A percentile compares a stretch with the other conserved stretches of the same genome.
Evolutionary conservation across 2,329 filamentous ascomycete genomes (phyloP).

Genomic region (Plenodomus tracheiphilus): DNA sequence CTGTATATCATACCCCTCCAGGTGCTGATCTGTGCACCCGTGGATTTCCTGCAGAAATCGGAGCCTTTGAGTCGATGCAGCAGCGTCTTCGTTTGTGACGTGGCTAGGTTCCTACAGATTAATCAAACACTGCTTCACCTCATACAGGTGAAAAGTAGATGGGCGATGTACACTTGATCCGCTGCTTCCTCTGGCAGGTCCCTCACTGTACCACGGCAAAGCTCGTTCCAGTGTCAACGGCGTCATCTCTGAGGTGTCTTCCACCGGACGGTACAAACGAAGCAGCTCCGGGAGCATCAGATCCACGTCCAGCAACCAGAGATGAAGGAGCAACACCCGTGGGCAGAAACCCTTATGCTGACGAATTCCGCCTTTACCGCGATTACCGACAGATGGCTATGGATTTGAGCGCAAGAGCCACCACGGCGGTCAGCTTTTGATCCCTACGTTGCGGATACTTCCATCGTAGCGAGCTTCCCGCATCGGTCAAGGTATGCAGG

Average conservation of each 20-base stretch:
- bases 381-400: constrained; percentile 4
- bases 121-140: not conserved
- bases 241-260: not conserved
- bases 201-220: not conserved
- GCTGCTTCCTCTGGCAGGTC: not conserved
- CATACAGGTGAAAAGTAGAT: too few relatives aligned
- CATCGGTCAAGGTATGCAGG: constrained; percentile 17
- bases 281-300: not conserved
- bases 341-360: not conserved
- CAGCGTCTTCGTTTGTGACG: not conserved
- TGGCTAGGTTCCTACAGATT: constrained; percentile 4
- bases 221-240: not conserved
- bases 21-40: not conserved
- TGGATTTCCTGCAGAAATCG: not conserved
- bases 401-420: constrained; percentile 4
- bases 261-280: not conserved
- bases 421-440: constrained; percentile 18
- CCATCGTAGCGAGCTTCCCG: constrained; percentile 9
- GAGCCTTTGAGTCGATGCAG: not conserved
- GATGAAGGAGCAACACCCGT: not conserved
- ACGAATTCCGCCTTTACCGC: constrained; percentile 1
- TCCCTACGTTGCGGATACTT: constrained; percentile 1
- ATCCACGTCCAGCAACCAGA: not conserved
- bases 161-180: not conserved
- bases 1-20: not conserved